A percentile compares a stretch with the other conserved stretches of the same genome.
Conservation (phyloP, 192 early-diverging fungal species). For the Tieghemiomyces parasiticus region DNA sequence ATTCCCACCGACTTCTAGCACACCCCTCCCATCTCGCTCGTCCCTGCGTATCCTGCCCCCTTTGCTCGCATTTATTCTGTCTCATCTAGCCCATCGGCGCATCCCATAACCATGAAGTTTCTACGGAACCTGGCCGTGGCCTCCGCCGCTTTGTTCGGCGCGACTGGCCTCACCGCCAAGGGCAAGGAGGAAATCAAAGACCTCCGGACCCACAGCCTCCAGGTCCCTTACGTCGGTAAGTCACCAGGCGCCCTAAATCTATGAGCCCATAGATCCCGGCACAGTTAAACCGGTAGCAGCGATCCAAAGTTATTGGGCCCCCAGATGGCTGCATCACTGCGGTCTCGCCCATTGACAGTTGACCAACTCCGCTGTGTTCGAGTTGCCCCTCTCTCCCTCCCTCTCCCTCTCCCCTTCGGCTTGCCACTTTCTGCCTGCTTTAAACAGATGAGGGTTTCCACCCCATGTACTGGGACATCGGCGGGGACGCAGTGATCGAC, state of each 20-base stretch:
- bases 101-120: background rate
- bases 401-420: too few species aligned
- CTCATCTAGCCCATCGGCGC: background rate
- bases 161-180: background rate
- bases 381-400: too few species aligned
- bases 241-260: background rate
- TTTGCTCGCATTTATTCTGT: background rate
- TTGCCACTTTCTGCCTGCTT: too few species aligned
- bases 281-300: background rate
- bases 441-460: constrained; percentile 63
- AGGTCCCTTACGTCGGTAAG: constrained; percentile 5
- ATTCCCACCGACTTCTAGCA: background rate
- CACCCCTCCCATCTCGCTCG: background rate
- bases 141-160: background rate
- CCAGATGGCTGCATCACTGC: background rate
- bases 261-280: background rate
- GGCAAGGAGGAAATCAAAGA: background rate
- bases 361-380: background rate
- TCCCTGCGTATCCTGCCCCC: background rate
- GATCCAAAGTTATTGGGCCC: background rate
- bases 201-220: background rate
- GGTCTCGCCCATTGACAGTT: background rate
- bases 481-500: constrained; percentile 80
- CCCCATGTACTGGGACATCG: constrained; percentile 90
- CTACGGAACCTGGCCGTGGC: background rate